Evolutionary conservation across 2,329 filamentous ascomycete species (phyloP).

Genomic region (Botryosphaeria agaves): DNA sequence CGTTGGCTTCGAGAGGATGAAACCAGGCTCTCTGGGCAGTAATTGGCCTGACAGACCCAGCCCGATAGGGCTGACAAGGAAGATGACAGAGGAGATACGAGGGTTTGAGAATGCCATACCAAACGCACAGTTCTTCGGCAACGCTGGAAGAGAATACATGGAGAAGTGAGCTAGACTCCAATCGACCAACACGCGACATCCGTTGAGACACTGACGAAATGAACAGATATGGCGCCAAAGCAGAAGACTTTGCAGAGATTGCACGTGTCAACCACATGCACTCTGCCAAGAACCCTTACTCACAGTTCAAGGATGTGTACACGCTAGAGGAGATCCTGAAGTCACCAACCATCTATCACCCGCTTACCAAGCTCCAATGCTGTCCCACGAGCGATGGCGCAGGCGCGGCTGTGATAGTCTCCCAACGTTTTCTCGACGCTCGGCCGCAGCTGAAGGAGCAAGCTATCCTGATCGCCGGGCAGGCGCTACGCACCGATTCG

Average conservation of each 20-base stretch:
- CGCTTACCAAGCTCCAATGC: slow-evolving; percentile 95
- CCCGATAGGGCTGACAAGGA: slow-evolving; percentile 52
- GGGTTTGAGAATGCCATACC: slow-evolving; percentile 69
- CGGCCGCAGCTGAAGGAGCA: slow-evolving; percentile 66
- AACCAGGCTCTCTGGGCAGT: slow-evolving; percentile 65
- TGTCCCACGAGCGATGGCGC: slow-evolving; percentile 90
- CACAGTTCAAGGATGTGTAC: slow-evolving; percentile 92
- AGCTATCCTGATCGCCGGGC: slow-evolving; percentile 79
- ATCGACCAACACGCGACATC: no score
- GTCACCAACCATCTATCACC: slow-evolving; percentile 61
- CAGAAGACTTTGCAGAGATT: slow-evolving; percentile 87
- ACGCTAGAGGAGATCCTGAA: slow-evolving; percentile 66
- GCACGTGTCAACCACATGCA: slow-evolving; percentile 85
- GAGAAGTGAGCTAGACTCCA: slow-evolving; percentile 55
- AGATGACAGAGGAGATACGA: slow-evolving; percentile 70
- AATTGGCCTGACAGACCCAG: slow-evolving; percentile 76
- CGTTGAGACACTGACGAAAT: no score
- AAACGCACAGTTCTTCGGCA: slow-evolving; percentile 88
- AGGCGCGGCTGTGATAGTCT: slow-evolving; percentile 77
- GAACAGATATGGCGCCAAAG: slow-evolving; percentile 57
- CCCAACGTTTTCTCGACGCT: slow-evolving; percentile 71
- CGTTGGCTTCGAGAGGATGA: slow-evolving; percentile 97
- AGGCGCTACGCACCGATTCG: slow-evolving; percentile 71
- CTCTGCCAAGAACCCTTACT: slow-evolving; percentile 84
- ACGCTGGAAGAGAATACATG: slow-evolving; percentile 86